Percentiles rank a stretch among this genome's conserved stretches.
These are phyloP conservation scores for Taphrina sp. DNA, from an alignment of 1,139 yeast genomes.

Conservation along the genomic window DNA sequence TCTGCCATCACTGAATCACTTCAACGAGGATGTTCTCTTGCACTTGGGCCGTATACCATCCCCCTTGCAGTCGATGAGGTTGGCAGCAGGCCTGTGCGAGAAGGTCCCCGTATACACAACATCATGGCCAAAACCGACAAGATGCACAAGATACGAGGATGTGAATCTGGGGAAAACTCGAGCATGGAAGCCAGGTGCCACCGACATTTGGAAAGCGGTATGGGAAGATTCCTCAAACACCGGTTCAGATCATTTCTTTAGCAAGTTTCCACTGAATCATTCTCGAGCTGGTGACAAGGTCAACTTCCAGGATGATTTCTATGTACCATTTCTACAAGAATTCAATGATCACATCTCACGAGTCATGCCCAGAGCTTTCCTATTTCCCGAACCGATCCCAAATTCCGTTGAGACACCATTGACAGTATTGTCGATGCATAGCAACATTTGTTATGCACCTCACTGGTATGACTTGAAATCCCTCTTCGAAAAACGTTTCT, in stretches of 20 bases:
- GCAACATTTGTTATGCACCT: slow-evolving; percentile 27
- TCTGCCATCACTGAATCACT: slow-evolving; percentile 38
- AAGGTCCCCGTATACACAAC: slow-evolving; percentile 50
- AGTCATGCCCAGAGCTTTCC: slow-evolving; percentile 2
- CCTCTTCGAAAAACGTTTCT: slow-evolving; percentile 24
- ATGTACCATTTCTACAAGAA: slow-evolving; percentile 18
- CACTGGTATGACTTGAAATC: slow-evolving; percentile 59
- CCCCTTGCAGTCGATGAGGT: slow-evolving; percentile 43
- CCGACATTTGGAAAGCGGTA: slow-evolving; percentile 26
- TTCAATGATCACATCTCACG: background rate
- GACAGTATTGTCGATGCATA: background rate
- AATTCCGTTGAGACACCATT: background rate
- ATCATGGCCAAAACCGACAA: slow-evolving; percentile 31
- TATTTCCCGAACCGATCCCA: slow-evolving; percentile 28
- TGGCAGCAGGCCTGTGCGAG: slow-evolving; percentile 72
- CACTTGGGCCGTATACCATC: slow-evolving; percentile 44
- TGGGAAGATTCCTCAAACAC: slow-evolving; percentile 9
- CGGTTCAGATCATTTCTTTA: slow-evolving; percentile 9
- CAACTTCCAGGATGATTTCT: slow-evolving; percentile 20
- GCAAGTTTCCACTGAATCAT: slow-evolving; percentile 6
- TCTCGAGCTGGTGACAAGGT: slow-evolving; percentile 6
- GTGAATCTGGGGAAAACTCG: background rate
- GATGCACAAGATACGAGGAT: background rate
- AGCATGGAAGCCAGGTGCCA: slow-evolving; percentile 15
- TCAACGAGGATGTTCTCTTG: slow-evolving; percentile 40